Percentiles rank a stretch among this genome's conserved stretches.
Evolutionary conservation across 2,329 filamentous ascomycete species (phyloP).

Genomic region (Fusarium neocosmosporiellum): DNA sequence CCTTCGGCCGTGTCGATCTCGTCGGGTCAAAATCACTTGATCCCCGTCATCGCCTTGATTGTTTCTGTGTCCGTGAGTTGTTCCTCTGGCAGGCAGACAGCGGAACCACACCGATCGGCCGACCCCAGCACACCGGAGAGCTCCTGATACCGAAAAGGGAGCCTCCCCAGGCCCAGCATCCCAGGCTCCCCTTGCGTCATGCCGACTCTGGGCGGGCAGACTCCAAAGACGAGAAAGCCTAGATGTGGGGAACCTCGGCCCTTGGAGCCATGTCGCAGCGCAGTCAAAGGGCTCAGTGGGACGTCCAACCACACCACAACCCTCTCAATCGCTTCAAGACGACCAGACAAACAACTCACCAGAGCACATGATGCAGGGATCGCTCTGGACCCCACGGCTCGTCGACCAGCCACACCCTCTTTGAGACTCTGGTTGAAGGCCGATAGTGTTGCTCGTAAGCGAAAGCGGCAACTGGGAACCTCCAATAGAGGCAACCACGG

Average conservation of each 20-base stretch:
- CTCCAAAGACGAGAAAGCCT: slow-evolving; percentile 40
- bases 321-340: neutral
- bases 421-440: slow-evolving; percentile 28
- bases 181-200: slow-evolving; percentile 42
- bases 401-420: slow-evolving; percentile 26
- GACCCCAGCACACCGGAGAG: slow-evolving; percentile 23
- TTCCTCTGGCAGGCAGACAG: slow-evolving; percentile 16
- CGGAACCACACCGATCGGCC: slow-evolving; percentile 38
- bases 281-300: slow-evolving; percentile 1
- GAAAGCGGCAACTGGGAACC: slow-evolving; percentile 31
- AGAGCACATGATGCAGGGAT: slow-evolving; percentile 29
- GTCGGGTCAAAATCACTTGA: slow-evolving; percentile 25
- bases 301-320: neutral
- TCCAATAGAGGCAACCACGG: slow-evolving; percentile 33
- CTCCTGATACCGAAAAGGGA: slow-evolving; percentile 12
- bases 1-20: slow-evolving; percentile 37
- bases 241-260: slow-evolving; percentile 38
- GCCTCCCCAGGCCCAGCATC: slow-evolving; percentile 15
- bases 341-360: slow-evolving; percentile 2
- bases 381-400: slow-evolving; percentile 28
- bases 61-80: neutral
- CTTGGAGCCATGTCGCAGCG: slow-evolving; percentile 13
- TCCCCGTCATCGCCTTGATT: neutral
- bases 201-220: slow-evolving; percentile 35
- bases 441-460: slow-evolving; percentile 20